Evolutionary conservation across 306 rosid species (phyloP).

Genomic region (Fragaria ananassa): DNA sequence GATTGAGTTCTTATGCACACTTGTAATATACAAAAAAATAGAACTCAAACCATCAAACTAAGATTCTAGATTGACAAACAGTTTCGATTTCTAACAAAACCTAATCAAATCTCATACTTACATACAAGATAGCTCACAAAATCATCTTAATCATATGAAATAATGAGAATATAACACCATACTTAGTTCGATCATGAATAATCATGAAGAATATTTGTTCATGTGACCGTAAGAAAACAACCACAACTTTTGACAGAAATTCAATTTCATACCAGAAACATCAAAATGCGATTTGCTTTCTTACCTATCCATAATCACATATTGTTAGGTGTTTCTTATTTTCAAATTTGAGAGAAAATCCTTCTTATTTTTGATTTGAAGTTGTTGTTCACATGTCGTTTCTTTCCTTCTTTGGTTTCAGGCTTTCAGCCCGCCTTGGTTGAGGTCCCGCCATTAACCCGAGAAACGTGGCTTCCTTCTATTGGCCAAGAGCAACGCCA

Average conservation of each 20-base stretch:
- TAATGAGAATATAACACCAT: no score
- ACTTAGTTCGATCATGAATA: no score
- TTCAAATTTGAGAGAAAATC: not conserved
- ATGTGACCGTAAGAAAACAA: not conserved
- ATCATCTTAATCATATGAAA: no score
- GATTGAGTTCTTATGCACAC: no score
- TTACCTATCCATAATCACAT: not conserved
- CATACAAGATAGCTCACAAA: no score
- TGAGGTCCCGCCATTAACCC: not conserved
- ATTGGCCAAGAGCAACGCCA: not conserved
- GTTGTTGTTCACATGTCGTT: not conserved
- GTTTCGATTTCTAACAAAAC: no score
- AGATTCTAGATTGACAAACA: no score
- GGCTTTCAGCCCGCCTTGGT: not conserved
- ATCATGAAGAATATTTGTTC: no score
- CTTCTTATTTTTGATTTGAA: not conserved
- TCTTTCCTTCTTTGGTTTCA: not conserved
- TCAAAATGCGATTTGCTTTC: not conserved
- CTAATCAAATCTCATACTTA: no score
- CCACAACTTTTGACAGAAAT: not conserved
- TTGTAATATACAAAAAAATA: no score
- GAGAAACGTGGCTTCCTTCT: not conserved
- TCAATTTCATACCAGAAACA: not conserved
- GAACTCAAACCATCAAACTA: no score
- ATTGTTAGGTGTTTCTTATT: not conserved